Base-by-base conservation (phyloP, 495 filamentous ascomycete species). In the Cercophora newfieldiana region DNA sequence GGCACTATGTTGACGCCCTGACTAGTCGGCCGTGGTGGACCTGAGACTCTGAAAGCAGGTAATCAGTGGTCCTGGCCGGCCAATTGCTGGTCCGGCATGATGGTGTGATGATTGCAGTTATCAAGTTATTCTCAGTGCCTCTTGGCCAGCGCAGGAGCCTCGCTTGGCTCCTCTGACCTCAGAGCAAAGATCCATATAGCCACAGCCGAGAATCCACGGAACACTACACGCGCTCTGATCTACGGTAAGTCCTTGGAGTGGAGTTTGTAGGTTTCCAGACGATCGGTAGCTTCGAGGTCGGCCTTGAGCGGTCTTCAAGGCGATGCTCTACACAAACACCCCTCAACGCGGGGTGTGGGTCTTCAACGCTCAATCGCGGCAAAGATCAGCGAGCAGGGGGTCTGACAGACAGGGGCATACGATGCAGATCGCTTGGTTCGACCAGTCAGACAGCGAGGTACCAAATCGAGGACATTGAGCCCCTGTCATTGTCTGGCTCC, bases 371-470 rank as follows among this genome's bases (percentile, higher is more conserved):
- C 26, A 48, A 60, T 19, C 21, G 19, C 58, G 30, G 31, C 58
- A 60, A 14, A 60, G 58, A 60, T 60, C 58, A 22, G 24, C 25
- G 53, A 63, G 31, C 47, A 62, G 24, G 65, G 65, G 65, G 55
- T 54, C 31, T 61, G 56, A 64, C 55, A 54, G 64, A 53, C 68
- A 71, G 68, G 73, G 73, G 57, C n/a, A 48, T 47, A 12, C 28
- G 64, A 56, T 29, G 60, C 26, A 60, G 70, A 72, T 72, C 70
- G 70, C 68, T 68, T 68, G 68, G 56, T 33, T 37, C 21, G 44
- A 16, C 70, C 70, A 72, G 31, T 67, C 65, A 72, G 62, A 62
- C n/a, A 18, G 37, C 48, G 62, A 55, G 56, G 12, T 68, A 50
- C 68, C 67, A 60, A 66, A 59, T 68, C 54, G 54, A 66, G 68